These are phyloP conservation scores for Pseudocercospora vitis DNA, from an alignment of 2,329 filamentous ascomycete species.

Conservation along the genomic window DNA sequence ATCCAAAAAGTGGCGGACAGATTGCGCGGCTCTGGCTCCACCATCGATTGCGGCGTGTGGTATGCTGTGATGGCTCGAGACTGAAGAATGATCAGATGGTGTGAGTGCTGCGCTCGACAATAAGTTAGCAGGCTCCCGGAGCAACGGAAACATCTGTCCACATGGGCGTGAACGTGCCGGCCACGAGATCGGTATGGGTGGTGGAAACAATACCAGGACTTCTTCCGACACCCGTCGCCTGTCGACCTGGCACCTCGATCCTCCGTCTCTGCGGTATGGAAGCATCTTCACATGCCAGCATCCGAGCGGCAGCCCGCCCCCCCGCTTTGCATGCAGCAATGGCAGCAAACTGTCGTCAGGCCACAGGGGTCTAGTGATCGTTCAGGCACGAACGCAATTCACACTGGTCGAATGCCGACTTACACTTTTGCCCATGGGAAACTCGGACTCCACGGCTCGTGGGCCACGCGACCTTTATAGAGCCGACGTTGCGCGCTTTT, in stretches of 20 bases:
- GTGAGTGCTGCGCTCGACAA: too few species aligned
- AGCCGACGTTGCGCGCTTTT: background rate
- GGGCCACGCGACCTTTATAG: background rate
- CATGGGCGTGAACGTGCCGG: too few species aligned
- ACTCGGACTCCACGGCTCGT: background rate
- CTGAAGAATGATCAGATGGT: too few species aligned
- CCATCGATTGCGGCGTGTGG: too few species aligned
- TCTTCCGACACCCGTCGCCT: background rate
- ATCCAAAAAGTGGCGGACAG: background rate
- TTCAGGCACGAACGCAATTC: conserved; percentile 8
- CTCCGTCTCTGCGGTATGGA: background rate
- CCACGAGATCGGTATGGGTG: too few species aligned
- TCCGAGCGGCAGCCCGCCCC: background rate
- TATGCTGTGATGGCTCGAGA: too few species aligned
- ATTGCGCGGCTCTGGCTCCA: too few species aligned
- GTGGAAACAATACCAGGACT: background rate
- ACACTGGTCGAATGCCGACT: conserved; percentile 2
- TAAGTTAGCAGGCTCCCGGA: too few species aligned
- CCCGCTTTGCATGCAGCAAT: background rate
- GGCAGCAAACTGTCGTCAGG: conserved; percentile 4
- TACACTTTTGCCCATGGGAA: background rate
- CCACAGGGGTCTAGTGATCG: conserved; percentile 5
- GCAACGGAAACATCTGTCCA: too few species aligned
- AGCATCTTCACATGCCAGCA: conserved; percentile 6
- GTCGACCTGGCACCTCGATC: background rate